Conservation (phyloP, 75 land plant species). For the Sequoiadendron giganteum region DNA sequence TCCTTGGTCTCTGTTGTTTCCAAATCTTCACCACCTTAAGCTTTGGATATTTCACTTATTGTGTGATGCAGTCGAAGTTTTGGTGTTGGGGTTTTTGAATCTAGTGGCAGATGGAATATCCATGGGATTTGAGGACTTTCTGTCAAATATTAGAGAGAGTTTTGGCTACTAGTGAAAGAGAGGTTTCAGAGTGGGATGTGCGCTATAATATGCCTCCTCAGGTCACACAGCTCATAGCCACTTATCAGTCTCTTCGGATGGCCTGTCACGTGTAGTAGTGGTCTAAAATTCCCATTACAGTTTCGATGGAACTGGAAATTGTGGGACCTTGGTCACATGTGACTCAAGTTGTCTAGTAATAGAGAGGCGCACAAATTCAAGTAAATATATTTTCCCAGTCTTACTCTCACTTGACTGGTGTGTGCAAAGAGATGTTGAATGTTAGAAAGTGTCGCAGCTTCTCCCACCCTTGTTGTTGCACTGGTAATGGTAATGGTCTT, state of each 20-base stretch:
- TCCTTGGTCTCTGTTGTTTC: slow-evolving; percentile 68
- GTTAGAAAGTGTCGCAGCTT: too few species aligned
- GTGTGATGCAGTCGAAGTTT: slow-evolving; percentile 49
- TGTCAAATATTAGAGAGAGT: slow-evolving; percentile 53
- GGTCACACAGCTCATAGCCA: slow-evolving; percentile 23
- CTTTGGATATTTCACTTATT: neutral
- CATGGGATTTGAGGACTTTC: slow-evolving; percentile 68
- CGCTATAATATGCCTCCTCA: slow-evolving; percentile 17
- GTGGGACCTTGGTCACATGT: too few species aligned
- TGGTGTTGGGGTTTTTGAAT: slow-evolving; percentile 68
- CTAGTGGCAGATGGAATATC: slow-evolving; percentile 71
- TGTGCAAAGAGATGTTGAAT: too few species aligned
- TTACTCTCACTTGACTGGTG: too few species aligned
- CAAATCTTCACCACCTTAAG: too few species aligned
- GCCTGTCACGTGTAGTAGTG: slow-evolving; percentile 2
- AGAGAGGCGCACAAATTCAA: too few species aligned
- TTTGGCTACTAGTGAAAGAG: slow-evolving; percentile 37
- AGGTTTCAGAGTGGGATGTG: slow-evolving; percentile 45
- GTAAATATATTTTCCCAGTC: too few species aligned
- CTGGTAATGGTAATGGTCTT: too few species aligned
- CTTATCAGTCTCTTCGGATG: slow-evolving; percentile 58
- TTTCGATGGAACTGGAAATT: too few species aligned
- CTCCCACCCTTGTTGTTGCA: too few species aligned
- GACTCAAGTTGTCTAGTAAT: too few species aligned
- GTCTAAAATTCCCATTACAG: too few species aligned